phyloP scores from a whole-genome alignment of 2,329 filamentous ascomycete species.

The Aspergillus costaricaensis region DNA sequence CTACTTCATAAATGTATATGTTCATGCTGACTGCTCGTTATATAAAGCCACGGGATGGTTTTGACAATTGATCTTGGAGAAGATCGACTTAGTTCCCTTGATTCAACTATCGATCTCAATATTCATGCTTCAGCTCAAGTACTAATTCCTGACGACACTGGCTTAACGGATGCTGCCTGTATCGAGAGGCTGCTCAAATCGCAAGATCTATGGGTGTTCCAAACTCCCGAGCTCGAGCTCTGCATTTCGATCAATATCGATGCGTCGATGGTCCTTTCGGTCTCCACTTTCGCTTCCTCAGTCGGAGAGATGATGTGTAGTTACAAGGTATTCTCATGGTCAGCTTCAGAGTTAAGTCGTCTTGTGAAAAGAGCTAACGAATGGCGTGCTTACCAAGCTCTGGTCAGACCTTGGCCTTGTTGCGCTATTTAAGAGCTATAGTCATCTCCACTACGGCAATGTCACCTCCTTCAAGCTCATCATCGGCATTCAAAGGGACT shows the following conservation, averaged over 20 bases:
- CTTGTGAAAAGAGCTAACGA: not conserved
- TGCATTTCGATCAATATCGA: constrained; percentile 25
- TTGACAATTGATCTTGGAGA: constrained; percentile 26
- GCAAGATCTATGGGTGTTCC: constrained; percentile 30
- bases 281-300: constrained; percentile 15
- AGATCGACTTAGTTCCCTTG: constrained; percentile 12
- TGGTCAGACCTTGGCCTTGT: constrained; percentile 36
- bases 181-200: constrained; percentile 13
- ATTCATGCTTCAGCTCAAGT: constrained; percentile 24
- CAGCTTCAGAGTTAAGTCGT: not conserved
- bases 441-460: not conserved
- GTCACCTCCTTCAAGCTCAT: constrained; percentile 18
- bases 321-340: constrained; percentile 24
- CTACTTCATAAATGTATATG: not conserved
- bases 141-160: not conserved
- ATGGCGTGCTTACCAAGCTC: constrained; percentile 22
- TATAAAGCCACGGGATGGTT: constrained; percentile 21
- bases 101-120: constrained; percentile 22
- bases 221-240: constrained; percentile 31
- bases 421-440: constrained; percentile 23
- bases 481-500: constrained; percentile 25
- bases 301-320: constrained; percentile 27
- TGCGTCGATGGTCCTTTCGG: not conserved
- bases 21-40: not conserved
- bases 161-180: not conserved